A percentile compares a stretch with the other conserved stretches of the same genome.
These are phyloP conservation scores for Dothidotthia symphoricarpi DNA, from an alignment of 2,329 filamentous ascomycete species.

Conservation along the genomic window DNA sequence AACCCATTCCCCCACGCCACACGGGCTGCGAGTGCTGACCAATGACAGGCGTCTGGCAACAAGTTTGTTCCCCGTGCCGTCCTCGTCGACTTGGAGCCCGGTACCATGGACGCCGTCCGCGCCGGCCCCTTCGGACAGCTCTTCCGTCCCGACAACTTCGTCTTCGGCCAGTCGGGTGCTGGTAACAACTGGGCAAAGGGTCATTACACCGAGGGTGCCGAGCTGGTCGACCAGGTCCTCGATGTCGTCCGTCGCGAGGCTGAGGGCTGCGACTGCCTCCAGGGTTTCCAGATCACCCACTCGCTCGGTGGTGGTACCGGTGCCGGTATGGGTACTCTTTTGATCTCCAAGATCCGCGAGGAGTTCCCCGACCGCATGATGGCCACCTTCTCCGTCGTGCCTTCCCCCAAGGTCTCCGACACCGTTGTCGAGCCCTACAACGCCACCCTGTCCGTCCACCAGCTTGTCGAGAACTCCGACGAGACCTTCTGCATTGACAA, in stretches of 20 bases:
- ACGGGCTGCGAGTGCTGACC: slow-evolving; percentile 23
- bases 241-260: slow-evolving; percentile 98
- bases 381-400: slow-evolving; percentile 98
- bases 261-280: slow-evolving; percentile 98
- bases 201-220: slow-evolving; percentile 99
- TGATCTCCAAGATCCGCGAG: slow-evolving; percentile 99
- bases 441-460: slow-evolving; percentile 96
- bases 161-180: slow-evolving; percentile 98
- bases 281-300: slow-evolving; percentile 99
- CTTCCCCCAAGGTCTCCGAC: slow-evolving; percentile 98
- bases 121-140: slow-evolving; percentile 97
- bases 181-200: slow-evolving; percentile 99
- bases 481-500: slow-evolving; percentile 99
- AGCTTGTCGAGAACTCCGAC: slow-evolving; percentile 99
- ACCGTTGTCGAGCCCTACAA: slow-evolving; percentile 99
- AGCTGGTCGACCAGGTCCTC: slow-evolving; percentile 96
- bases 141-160: slow-evolving; percentile 99
- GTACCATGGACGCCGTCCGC: slow-evolving; percentile 99
- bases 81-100: slow-evolving; percentile 98
- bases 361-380: slow-evolving; percentile 99
- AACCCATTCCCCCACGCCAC: slow-evolving; percentile 1
- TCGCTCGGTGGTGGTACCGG: slow-evolving; percentile 99
- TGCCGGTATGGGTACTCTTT: slow-evolving; percentile 99
- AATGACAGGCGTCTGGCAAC: slow-evolving; percentile 79
- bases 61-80: slow-evolving; percentile 99